Conservation (phyloP, 164 flowering plant species). For the Umbilicus rupestris region DNA sequence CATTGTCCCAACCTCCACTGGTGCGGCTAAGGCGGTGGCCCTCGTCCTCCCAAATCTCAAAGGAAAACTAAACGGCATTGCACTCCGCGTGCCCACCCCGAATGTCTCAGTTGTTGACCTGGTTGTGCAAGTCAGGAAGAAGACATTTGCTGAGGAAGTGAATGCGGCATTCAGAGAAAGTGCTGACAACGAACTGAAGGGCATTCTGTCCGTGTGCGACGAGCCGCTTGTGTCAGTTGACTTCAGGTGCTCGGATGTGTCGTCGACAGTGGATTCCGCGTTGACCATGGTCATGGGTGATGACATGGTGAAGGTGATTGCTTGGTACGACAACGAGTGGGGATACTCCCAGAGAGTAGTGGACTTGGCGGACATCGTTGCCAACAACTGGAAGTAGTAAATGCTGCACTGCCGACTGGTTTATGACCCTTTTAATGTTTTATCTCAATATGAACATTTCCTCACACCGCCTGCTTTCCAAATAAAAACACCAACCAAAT, state of each 20-base stretch:
- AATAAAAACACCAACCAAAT: no score
- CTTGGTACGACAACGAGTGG: conserved; percentile 96
- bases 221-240: conserved; percentile 9
- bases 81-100: conserved; percentile 10
- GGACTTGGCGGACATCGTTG: conserved; percentile 86
- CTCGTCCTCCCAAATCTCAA: conserved; percentile 84
- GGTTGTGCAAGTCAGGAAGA: conserved; percentile 29
- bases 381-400: conserved; percentile 81
- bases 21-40: conserved; percentile 97
- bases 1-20: conserved; percentile 96
- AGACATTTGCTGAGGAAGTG: conserved; percentile 94
- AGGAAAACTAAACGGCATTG: conserved; percentile 50
- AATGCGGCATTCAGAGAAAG: conserved; percentile 84
- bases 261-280: conserved; percentile 81
- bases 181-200: conserved; percentile 71
- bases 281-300: conserved; percentile 95
- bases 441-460: no score
- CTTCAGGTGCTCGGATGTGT: conserved; percentile 56
- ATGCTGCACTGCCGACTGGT: no score
- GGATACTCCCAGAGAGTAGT: conserved; percentile 96
- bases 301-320: conserved; percentile 93
- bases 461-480: no score
- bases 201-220: conserved; percentile 77
- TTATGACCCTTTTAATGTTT: no score
- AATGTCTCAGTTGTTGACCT: conserved; percentile 10